Evolutionary conservation across 1,284 basidiomycete species (phyloP).

Genomic region (Golubevia sp.): DNA sequence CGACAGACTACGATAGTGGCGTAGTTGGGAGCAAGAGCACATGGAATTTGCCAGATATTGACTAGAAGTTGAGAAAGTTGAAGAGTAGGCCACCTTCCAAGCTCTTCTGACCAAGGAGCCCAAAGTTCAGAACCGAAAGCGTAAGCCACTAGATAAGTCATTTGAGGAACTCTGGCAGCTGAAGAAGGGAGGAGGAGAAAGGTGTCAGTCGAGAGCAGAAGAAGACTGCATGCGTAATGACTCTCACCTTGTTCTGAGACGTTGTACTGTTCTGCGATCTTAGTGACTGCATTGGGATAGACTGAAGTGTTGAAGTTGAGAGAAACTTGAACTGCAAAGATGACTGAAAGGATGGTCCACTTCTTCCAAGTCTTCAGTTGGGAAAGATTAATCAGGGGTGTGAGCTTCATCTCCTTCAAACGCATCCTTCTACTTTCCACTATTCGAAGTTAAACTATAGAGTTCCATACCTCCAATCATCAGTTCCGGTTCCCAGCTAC

Average conservation of each 20-base stretch:
- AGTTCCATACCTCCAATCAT: too few species aligned
- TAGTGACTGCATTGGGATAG: conserved; percentile 55
- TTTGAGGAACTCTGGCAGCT: conserved; percentile 62
- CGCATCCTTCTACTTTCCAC: too few species aligned
- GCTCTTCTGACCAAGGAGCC: conserved; percentile 61
- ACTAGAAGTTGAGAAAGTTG: conserved; percentile 55
- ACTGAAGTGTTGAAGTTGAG: conserved; percentile 63
- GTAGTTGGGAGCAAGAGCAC: conserved; percentile 55
- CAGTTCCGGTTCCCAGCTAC: too few species aligned
- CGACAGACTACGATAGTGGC: conserved; percentile 52
- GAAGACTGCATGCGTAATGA: too few species aligned
- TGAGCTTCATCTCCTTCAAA: too few species aligned
- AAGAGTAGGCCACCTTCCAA: conserved; percentile 57
- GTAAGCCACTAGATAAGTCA: conserved; percentile 63
- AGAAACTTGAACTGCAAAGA: conserved; percentile 61
- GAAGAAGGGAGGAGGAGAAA: too few species aligned
- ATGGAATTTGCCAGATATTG: conserved; percentile 61
- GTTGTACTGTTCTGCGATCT: conserved; percentile 50
- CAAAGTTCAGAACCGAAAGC: conserved; percentile 61
- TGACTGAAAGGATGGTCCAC: conserved; percentile 62
- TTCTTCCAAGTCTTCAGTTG: conserved; percentile 53
- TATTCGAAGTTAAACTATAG: too few species aligned
- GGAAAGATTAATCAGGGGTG: not conserved
- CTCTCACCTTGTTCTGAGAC: conserved; percentile 62
- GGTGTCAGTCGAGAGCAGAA: too few species aligned